These are phyloP conservation scores for Physcomitrellopsis africana DNA, from an alignment of 225 moss, liverwort and hornwort genomes.

Conservation along the genomic window DNA sequence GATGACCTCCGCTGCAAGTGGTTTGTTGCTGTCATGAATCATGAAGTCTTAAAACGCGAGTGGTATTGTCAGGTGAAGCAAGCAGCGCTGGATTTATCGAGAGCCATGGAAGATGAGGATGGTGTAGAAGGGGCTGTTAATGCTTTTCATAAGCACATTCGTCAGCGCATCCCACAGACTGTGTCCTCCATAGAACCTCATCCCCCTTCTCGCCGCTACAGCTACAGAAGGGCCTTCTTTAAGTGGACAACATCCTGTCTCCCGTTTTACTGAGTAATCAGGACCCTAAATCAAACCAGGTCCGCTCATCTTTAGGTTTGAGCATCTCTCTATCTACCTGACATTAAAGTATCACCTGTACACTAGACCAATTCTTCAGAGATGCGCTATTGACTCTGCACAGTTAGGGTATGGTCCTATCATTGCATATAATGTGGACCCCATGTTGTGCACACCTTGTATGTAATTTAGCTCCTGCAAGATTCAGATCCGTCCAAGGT, in stretches of 20 bases:
- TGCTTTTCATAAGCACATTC: conserved; percentile 88
- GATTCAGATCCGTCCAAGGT: conserved; percentile 11
- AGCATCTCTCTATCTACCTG: conserved; percentile 13
- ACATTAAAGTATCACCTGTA: conserved; percentile 23
- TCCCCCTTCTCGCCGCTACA: background rate
- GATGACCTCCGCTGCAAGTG: background rate
- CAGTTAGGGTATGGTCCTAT: conserved; percentile 30
- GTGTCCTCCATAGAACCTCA: conserved; percentile 25
- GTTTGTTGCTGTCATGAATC: background rate
- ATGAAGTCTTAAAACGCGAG: background rate
- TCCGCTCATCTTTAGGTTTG: conserved; percentile 15
- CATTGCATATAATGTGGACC: conserved; percentile 33
- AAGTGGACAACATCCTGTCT: conserved; percentile 20
- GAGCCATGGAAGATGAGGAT: conserved; percentile 83
- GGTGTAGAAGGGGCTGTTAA: conserved; percentile 89
- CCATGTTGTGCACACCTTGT: conserved; percentile 26
- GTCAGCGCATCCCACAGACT: conserved; percentile 23
- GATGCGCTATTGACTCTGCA: conserved; percentile 25
- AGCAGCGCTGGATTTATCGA: conserved; percentile 62
- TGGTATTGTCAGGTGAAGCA: conserved; percentile 66
- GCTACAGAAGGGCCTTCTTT: background rate
- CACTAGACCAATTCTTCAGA: conserved; percentile 14
- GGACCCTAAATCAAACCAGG: conserved; percentile 11
- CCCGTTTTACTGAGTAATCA: background rate
- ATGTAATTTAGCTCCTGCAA: conserved; percentile 27